A percentile compares a stretch with the other conserved stretches of the same genome.
Conservation (phyloP, 2,329 filamentous ascomycete species). For the Macrophomina phaseolina region DNA sequence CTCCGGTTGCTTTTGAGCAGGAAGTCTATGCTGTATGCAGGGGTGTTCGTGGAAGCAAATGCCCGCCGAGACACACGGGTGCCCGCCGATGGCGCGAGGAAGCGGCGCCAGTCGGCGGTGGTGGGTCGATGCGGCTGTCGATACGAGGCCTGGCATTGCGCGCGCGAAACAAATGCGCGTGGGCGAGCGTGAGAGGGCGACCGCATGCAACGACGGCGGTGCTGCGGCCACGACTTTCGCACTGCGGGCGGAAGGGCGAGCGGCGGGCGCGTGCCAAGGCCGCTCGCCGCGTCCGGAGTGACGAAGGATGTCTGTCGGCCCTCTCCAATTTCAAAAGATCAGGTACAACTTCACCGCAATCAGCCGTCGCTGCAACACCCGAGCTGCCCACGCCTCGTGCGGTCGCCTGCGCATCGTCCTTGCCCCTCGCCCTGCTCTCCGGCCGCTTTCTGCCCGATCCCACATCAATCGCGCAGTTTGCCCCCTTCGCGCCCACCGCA, state of each 20-base stretch:
- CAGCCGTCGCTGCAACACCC: neutral
- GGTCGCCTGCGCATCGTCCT: neutral
- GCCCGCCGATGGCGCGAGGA: constrained; percentile 9
- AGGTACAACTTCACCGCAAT: constrained; percentile 17
- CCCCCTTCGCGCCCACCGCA: constrained; percentile 24
- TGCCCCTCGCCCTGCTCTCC: neutral
- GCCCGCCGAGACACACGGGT: constrained; percentile 31
- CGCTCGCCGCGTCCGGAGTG: constrained; percentile 16
- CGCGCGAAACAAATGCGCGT: neutral
- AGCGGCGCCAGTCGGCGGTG: neutral
- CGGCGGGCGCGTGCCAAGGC: neutral
- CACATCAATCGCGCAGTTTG: constrained; percentile 14
- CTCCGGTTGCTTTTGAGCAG: neutral
- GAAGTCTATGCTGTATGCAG: neutral
- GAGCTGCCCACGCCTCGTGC: neutral
- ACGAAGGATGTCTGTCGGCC: constrained; percentile 18
- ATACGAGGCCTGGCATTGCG: too few relatives aligned
- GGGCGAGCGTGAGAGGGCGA: neutral
- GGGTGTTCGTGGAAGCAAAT: constrained; percentile 31
- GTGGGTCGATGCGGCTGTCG: too few relatives aligned
- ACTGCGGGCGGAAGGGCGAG: neutral
- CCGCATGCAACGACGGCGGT: too few relatives aligned
- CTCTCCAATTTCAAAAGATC: constrained; percentile 23
- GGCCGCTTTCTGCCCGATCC: neutral
- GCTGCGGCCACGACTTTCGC: neutral